A percentile compares a stretch with the other conserved stretches of the same genome.
These are phyloP conservation scores for Penicillium lividum DNA, from an alignment of 495 filamentous ascomycete genomes.

Conservation along the genomic window DNA sequence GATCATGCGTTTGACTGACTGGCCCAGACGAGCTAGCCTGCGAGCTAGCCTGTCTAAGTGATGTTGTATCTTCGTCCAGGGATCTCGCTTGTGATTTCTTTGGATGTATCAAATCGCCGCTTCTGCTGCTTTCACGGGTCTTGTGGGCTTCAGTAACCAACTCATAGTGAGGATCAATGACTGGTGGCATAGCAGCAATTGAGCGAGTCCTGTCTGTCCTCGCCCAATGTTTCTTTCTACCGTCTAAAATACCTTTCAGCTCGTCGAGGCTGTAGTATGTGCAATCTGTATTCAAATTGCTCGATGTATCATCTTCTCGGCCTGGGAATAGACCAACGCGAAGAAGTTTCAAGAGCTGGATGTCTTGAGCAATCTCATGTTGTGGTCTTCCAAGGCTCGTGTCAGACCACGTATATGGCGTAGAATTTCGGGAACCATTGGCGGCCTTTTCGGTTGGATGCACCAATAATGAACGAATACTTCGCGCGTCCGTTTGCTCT, in stretches of 20 bases:
- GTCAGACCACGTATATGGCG: conserved; percentile 22
- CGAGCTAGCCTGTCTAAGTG: not conserved
- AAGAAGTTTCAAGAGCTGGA: conserved; percentile 20
- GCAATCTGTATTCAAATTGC: not conserved
- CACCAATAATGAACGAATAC: not conserved
- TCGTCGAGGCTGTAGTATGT: conserved; percentile 30
- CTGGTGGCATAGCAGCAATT: not conserved
- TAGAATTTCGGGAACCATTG: not conserved
- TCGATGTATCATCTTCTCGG: not conserved
- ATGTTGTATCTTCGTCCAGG: not conserved
- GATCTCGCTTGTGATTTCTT: not conserved
- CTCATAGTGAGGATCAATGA: not conserved
- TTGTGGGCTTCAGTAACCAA: not conserved
- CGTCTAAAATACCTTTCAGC: conserved; percentile 23
- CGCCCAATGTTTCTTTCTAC: conserved; percentile 22
- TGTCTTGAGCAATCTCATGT: conserved; percentile 11
- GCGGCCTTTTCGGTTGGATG: not conserved
- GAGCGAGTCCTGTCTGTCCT: not conserved
- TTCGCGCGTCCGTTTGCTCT: not conserved
- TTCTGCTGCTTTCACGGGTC: not conserved
- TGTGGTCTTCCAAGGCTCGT: conserved; percentile 1
- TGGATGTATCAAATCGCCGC: not conserved
- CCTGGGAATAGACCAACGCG: conserved; percentile 15
- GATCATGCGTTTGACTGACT: not conserved
- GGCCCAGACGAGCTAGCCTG: not conserved